These are phyloP conservation scores for Trapa bicornis DNA, from an alignment of 345 rosid genomes.

Conservation along the genomic window DNA sequence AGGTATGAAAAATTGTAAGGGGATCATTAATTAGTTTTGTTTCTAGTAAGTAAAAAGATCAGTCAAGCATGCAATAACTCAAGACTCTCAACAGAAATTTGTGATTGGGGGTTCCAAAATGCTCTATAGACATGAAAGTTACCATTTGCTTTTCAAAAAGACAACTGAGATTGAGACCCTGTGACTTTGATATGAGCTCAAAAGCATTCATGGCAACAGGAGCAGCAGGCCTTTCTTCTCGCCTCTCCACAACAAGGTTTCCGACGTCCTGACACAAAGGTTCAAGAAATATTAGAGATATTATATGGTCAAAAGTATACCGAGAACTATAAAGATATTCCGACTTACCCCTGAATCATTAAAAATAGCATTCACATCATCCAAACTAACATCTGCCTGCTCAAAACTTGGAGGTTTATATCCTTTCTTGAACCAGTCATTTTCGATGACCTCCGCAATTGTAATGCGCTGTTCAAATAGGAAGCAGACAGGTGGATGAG, in stretches of 20 bases:
- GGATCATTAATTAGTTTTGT: no score
- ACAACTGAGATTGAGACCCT: slow-evolving; percentile 86
- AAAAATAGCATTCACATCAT: slow-evolving; percentile 76
- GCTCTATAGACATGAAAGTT: slow-evolving; percentile 9
- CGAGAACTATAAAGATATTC: background rate
- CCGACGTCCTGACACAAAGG: slow-evolving; percentile 33
- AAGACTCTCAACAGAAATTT: slow-evolving; percentile 1
- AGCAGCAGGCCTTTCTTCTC: slow-evolving; percentile 49
- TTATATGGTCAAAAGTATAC: background rate
- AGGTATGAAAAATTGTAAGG: no score
- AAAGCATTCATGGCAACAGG: slow-evolving; percentile 95
- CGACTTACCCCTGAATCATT: slow-evolving; percentile 52
- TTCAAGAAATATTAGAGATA: background rate
- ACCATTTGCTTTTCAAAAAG: slow-evolving; percentile 98
- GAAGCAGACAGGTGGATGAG: background rate
- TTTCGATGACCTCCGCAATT: slow-evolving; percentile 64
- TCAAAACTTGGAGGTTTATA: slow-evolving; percentile 81
- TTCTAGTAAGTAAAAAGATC: background rate
- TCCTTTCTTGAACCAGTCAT: slow-evolving; percentile 98
- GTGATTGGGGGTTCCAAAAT: background rate
- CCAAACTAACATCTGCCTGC: slow-evolving; percentile 61
- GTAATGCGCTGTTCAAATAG: slow-evolving; percentile 64
- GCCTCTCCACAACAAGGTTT: slow-evolving; percentile 84
- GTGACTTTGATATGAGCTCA: slow-evolving; percentile 92
- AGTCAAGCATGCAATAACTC: background rate